These are phyloP conservation scores for Urostyla sp. DNA, from an alignment of 73 alveolate species.

Conservation along the genomic window DNA sequence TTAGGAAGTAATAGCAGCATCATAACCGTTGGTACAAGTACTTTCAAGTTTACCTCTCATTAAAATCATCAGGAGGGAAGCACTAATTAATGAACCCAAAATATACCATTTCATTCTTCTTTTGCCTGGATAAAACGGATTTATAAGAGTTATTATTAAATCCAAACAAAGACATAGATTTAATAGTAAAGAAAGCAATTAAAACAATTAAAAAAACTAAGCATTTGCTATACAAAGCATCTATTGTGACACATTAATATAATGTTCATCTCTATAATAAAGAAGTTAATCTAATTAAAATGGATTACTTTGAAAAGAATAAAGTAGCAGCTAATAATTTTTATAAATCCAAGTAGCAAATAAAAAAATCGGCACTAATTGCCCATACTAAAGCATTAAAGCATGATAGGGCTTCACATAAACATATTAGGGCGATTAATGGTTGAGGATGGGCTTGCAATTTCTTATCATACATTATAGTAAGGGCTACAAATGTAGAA, in stretches of 20 bases:
- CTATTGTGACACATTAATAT: background rate
- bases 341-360: conserved; percentile 42
- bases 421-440: conserved; percentile 65
- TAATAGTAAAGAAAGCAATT: conserved; percentile 50
- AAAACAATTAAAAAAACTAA: conserved; percentile 41
- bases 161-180: conserved; percentile 66
- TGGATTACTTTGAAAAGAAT: background rate
- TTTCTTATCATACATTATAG: conserved; percentile 64
- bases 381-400: conserved; percentile 63
- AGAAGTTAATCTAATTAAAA: background rate
- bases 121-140: conserved; percentile 67
- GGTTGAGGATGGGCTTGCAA: conserved; percentile 70
- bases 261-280: background rate
- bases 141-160: conserved; percentile 60
- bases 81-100: no score
- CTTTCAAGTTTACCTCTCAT: no score
- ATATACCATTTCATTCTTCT: conserved; percentile 64
- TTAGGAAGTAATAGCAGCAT: background rate
- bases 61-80: background rate
- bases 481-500: conserved; percentile 50
- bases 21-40: no score
- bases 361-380: conserved; percentile 17
- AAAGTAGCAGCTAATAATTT: conserved; percentile 15
- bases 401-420: conserved; percentile 67
- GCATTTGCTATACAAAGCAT: conserved; percentile 23